Base-by-base conservation (phyloP, 768 basidiomycete genomes). In the Amanita brunnescens region DNA sequence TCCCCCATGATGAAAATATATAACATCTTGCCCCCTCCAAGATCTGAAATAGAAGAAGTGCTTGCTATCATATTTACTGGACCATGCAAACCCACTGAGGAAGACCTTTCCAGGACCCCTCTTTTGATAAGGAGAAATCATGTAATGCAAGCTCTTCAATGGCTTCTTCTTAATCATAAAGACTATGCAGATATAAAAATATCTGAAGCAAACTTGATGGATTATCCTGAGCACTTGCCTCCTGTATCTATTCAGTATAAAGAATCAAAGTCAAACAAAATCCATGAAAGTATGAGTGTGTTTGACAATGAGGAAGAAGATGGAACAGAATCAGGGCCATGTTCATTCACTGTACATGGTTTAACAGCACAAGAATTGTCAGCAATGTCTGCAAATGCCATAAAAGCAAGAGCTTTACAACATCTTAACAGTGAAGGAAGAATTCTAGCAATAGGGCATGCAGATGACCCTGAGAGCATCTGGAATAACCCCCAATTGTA, bases 401-500 rank as follows among this genome's bases (percentile, higher is more conserved):
- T 62, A 1, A 64, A 64, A 43, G 57, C 55, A 1, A 46, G 51
- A 8, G 69, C 69, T 0, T 26, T 67, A 1, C 29, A 57, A 24
- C 62, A 70, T 49, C 55, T 69, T 16, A 55, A 63, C n/a, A 30
- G 43, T 14, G 56, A 52, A 3, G 64, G 64, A 0, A 61, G 57
- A n/a, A 51, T 64, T 0, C 54, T 74, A 1, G 64, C 53, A 0
- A 57, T 70, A 2, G 68, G 67, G 1, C 67, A 66, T 45, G 49
- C 54, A 2, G 30, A 35, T 4, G 37, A 54, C 2, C 58, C 63
- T 14, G 57, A 68, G 33, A 62, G 62, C 8, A 62, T 68, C 10
- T 72, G 61, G 30, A 50, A 67, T 7, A 71, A 75, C 54, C 62
- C 66, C 6, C 46, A 54, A 4, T 44, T 70, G 16, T 74, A 70